Percentiles rank a stretch among this genome's conserved stretches.
Evolutionary conservation across 169 alveolate species (phyloP).

Genomic region (Babesia ovis): DNA sequence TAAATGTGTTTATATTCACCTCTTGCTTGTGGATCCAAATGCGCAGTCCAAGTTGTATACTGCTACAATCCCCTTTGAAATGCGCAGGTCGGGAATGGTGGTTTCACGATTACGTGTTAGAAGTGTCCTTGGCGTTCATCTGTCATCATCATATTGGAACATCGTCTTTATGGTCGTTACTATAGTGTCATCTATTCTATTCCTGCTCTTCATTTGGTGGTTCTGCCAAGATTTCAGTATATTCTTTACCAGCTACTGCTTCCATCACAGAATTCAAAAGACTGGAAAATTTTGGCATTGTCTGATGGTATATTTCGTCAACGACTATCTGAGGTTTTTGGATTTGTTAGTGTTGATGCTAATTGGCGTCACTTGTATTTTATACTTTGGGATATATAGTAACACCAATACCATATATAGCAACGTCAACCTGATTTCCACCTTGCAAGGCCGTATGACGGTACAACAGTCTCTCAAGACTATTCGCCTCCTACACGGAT

Average conservation of each 20-base stretch:
- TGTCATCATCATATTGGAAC: constrained; percentile 22
- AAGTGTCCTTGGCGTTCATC: constrained; percentile 29
- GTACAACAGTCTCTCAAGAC: background rate
- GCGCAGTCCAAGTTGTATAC: constrained; percentile 33
- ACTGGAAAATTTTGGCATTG: background rate
- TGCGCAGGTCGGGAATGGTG: constrained; percentile 47
- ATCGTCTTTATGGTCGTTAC: constrained; percentile 6
- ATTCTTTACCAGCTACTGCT: background rate
- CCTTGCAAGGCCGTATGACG: background rate
- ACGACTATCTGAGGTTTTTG: constrained; percentile 35
- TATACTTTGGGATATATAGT: background rate
- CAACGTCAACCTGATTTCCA: background rate
- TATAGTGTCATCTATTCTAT: constrained; percentile 4
- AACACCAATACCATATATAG: constrained; percentile 4
- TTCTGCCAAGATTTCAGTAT: background rate
- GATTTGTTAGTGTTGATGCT: constrained; percentile 33
- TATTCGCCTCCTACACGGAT: constrained; percentile 3
- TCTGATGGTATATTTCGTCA: constrained; percentile 38
- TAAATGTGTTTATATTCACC: constrained; percentile 14
- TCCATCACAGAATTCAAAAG: background rate
- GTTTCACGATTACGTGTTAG: constrained; percentile 17
- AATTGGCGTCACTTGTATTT: constrained; percentile 6
- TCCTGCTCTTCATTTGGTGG: constrained; percentile 25
- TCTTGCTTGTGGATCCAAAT: constrained; percentile 33
- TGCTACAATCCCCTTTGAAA: constrained; percentile 16